Base-by-base conservation (phyloP, 1,284 basidiomycete genomes). In the Tylopilus orsonianus region DNA sequence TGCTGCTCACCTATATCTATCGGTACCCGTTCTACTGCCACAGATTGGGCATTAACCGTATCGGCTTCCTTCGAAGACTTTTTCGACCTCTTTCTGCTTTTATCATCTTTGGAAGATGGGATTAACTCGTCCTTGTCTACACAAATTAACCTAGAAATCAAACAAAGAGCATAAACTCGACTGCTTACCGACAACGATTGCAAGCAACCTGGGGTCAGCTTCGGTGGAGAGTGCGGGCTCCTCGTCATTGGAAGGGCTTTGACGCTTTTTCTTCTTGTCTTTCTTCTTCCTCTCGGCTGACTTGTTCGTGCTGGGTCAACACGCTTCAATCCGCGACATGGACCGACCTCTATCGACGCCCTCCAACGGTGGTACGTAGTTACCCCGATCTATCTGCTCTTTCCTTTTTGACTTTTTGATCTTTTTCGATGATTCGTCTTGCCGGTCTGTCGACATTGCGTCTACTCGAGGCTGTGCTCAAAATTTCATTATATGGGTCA, bases 271-370 rank as follows among this genome's bases (percentile, higher is more conserved):
- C 36, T 49, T 57, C 47, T 57, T 52, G 27, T 58, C 33, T 26
- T 44, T 58, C 18, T 39, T 50, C 49, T 49, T 59, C 43, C 59
- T 58, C 14, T 64, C 53, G 18, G 37, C 60, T 63, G 27, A 46
- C 49, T 60, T 50, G 53, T 54, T 46, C 44, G 30, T 37, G 26
- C 20, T 37, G 24, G 34, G 52, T 65, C 41, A 61, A 40, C 35
- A 45, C 5, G 18, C 13, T 37, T 18, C 42, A 23, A 35, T 39
- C 27, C 7, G 29, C 43, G 26, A 18, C 20, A 43, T 32, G 14
- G 24, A 50, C 56, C 8, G 23, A 64, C 61, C 56, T 56, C 40
- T 44, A 19, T 54, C 44, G 36, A 29, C 29, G n/a, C 4, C 35
- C 9, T 24, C 39, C 8, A 26, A 18, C n/a, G 12, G 27, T 34